Evolutionary conservation across 2,329 filamentous ascomycete genomes (phyloP), one percentile per base, ranked within the genome.

Genomic region (Monosporascus sp.): DNA sequence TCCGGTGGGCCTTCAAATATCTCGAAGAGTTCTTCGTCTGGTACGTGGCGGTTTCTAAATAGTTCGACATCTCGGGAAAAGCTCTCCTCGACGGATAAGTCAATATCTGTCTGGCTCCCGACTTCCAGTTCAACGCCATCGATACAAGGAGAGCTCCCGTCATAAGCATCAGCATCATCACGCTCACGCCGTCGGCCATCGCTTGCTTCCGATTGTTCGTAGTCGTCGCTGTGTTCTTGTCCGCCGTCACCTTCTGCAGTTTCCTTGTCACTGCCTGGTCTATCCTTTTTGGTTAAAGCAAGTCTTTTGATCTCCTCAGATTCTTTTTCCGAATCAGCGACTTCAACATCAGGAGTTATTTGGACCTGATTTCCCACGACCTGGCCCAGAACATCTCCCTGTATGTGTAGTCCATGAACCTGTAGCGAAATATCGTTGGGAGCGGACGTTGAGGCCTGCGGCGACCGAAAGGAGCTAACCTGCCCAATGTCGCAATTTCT

Each of bases 61-160:
- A 51, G 44, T 6, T 57, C 39, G 9, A 63, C 47, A 47, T 68
- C 65, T 36, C 57, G 55, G 22, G 48, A 47, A 47, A 68, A 66
- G 20, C 51, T 57, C n/a, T 58, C 58, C 48, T 59, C 34, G 6
- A 31, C 46, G 11, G 57, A 53, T 15, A 53, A 42, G 37, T 59
- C 55, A 6, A 50, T 48, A 49, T 54, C 54, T 6, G 42, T 11
- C 17, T 51, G n/a, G 27, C 25, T 49, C 22, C 50, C 57, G 22
- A 44, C 34, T 20, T 62, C 57, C n/a, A 46, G 48, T 15, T 57
- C 51, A 20, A 54, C 47, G 20, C 27, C 57, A 9, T 57, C 54
- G 2, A n/a, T 39, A 41, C 8, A 24, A 24, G 22, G 22, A 24
- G 22, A 24, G 22, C 3, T 5, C 22, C 22, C 49, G 2, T 18